A percentile compares a stretch with the other conserved stretches of the same genome.
Conservation (phyloP, 331 rosid genomes). For the Malus hybrid region DNA sequence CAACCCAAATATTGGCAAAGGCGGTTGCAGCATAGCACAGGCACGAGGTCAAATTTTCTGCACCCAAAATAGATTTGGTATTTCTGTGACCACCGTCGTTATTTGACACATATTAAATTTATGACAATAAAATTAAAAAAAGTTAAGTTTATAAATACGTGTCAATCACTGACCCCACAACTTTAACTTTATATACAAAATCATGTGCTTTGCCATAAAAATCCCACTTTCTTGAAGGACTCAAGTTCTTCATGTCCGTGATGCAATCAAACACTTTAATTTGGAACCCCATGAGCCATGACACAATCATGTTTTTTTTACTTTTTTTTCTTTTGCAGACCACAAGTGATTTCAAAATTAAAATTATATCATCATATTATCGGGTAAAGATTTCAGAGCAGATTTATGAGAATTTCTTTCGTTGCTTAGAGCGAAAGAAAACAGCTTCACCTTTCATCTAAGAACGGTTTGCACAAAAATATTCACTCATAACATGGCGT, state of each 20-base stretch:
- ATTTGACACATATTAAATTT: too few relatives aligned
- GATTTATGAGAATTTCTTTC: neutral
- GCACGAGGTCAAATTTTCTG: too few relatives aligned
- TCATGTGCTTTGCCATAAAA: neutral
- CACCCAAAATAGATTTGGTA: too few relatives aligned
- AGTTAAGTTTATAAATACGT: too few relatives aligned
- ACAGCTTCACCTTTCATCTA: too few relatives aligned
- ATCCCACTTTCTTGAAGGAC: conserved; percentile 3
- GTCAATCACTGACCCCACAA: neutral
- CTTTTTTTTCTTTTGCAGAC: neutral
- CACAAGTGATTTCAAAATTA: neutral
- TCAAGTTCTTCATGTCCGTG: neutral
- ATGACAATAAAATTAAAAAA: too few relatives aligned
- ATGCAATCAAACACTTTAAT: neutral
- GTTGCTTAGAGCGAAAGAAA: neutral
- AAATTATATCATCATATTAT: neutral
- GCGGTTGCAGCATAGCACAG: too few relatives aligned
- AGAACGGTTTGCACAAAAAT: too few relatives aligned
- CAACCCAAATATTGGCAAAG: too few relatives aligned
- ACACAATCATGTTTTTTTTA: neutral
- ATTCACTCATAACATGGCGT: too few relatives aligned
- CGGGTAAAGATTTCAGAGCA: neutral
- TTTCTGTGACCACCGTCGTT: too few relatives aligned
- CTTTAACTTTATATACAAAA: neutral
- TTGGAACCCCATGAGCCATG: neutral